Base-by-base conservation (phyloP, 129 eudicot species). In the Cynara cardunculus region DNA sequence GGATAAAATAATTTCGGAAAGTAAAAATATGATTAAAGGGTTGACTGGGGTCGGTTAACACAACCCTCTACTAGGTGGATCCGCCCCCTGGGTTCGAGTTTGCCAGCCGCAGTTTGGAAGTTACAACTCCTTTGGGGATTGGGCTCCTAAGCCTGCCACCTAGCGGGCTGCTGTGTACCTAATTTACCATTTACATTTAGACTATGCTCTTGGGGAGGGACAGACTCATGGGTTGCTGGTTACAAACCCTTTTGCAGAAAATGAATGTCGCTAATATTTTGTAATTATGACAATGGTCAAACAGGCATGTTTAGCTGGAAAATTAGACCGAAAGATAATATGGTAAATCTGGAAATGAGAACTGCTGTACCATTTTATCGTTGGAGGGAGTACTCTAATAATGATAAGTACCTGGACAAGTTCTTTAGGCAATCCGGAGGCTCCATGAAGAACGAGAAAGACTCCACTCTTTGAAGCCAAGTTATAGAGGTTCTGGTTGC, bases 391-490 rank as follows among this genome's bases (percentile, higher is more conserved):
- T 62, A 62, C 12, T n/a, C 0, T 16, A 49, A 16, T 2, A 56
- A 80, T 24, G 27, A 56, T 21, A 25, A 19, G 78, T 86, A 96
- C 99, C 97, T 91, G 87, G 78, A 96, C 77, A 25, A 96, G 91
- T 82, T 96, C 90, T 86, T 84, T 83, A 13, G 90, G 87, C 82
- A 96, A 84, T 80, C 99, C 99, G 18, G 99, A 96, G 72, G 99
- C 99, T 27, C 99, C 99, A 71, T 96, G 99, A 82, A 96, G 99
- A 71, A 96, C 99, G 14, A 96, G 90, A 77, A 76, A 83, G 59
- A 96, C 95, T 65, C 96, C 98, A 80, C 84, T 91, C 78, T 81
- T 83, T 66, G 92, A 90, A 77, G 87, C 78, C 82, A 96, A 83
- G 9, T 81, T 86, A 64, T 91, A 88, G 25, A 96, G 88, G 71